phyloP scores from a whole-genome alignment of 352 stramenopile species.

The Phytophthora capsici region DNA sequence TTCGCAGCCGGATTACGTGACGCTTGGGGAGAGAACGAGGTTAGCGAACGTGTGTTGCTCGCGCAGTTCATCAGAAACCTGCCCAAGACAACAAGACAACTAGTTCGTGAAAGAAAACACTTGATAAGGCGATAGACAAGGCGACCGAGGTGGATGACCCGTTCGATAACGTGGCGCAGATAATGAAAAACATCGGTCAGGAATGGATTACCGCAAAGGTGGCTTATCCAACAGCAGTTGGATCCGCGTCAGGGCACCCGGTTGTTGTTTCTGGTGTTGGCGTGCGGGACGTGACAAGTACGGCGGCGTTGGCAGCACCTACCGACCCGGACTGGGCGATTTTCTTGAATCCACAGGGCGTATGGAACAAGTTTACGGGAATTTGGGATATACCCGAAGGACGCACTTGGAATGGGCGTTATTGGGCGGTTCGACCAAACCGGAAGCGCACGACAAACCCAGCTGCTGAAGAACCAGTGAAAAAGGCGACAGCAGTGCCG shows the following conservation, averaged over 20 bases:
- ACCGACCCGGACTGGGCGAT: not conserved
- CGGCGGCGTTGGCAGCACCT: too few species aligned
- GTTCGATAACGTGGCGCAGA: not conserved
- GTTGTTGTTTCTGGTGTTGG: not conserved
- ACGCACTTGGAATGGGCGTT: not conserved
- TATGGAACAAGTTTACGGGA: not conserved
- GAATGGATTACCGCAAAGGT: not conserved
- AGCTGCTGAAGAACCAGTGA: not conserved
- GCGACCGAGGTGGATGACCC: not conserved
- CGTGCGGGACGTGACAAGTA: not conserved
- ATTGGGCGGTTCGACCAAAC: not conserved
- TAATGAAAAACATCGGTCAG: not conserved
- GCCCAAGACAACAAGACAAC: too few species aligned
- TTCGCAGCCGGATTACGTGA: too few species aligned
- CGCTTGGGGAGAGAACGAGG: too few species aligned
- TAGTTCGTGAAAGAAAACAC: too few species aligned
- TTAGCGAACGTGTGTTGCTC: too few species aligned
- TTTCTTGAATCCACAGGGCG: not conserved
- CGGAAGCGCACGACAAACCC: not conserved
- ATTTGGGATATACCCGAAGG: not conserved
- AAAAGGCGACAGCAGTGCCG: not conserved
- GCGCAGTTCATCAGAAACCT: too few species aligned
- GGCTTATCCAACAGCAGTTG: not conserved
- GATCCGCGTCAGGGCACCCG: not conserved
- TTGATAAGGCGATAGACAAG: not conserved